Base-by-base conservation (phyloP, 1,284 basidiomycete genomes). In the Cryptococcus sp. region DNA sequence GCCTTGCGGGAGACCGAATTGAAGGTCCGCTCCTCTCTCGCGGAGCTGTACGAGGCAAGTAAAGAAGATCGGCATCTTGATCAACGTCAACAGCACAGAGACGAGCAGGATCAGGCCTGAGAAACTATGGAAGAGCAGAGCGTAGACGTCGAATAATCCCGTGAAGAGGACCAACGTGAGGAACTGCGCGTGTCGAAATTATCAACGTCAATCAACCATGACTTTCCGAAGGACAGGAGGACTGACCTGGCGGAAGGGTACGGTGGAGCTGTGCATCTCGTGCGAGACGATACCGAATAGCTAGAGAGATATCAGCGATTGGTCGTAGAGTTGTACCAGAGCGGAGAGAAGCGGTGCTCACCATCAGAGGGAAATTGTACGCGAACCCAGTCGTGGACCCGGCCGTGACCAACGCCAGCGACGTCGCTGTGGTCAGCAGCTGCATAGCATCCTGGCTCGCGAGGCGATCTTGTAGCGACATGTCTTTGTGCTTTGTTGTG, bases 341-440 rank as follows among this genome's bases (percentile, higher is more conserved):
- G 10, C n/a, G 19, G 19, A 20, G 7, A 39, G 25, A n/a, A 25
- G 42, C 16, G 31, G 15, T n/a, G 63, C 74, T 13, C 25, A 75
- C 75, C 62, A 77, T 67, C 13, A 77, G 60, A 3, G 74, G 65
- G 25, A 76, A 71, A 60, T 77, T 76, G 68, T 73, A 76, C 0
- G 55, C 49, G 39, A 61, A 65, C 3, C 66, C 66, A 20, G 44
- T 50, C 5, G 31, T 51, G 11, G 56, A 50, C 17, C 50, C 62
- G 3, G 65, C 69, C 8, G 64, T 62, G 44, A 72, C 60, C 48
- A 73, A 50, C 1, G 70, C 67, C 17, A 77, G 54, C 1, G 65
- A 66, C 8, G 74, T 64, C 5, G 50, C 71, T 8, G 69, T 62
- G 13, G 66, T 60, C 39, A 73, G 46, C 17, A 77, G 70, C 57